Evolutionary conservation across 2,329 filamentous ascomycete species (phyloP).

Genomic region (Tolypocladium endophyticum): DNA sequence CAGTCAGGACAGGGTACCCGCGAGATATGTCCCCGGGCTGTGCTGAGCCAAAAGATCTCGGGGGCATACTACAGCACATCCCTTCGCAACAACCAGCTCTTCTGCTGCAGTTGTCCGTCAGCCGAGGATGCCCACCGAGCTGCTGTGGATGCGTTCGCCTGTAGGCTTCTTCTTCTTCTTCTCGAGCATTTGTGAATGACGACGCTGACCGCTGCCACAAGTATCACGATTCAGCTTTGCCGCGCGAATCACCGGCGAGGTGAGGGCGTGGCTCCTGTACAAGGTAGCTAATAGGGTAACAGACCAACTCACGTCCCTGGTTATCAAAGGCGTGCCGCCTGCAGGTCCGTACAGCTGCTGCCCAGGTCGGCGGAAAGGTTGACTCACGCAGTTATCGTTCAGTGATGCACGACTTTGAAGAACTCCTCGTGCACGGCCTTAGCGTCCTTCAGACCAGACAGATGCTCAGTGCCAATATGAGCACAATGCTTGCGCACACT

Average conservation of each 20-base stretch:
- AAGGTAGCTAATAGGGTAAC: neutral
- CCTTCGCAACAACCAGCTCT: neutral
- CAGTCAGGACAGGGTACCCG: neutral
- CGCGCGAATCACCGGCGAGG: neutral
- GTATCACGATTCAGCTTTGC: neutral
- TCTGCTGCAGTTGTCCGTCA: neutral
- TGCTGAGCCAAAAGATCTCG: neutral
- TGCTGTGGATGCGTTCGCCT: neutral
- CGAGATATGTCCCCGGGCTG: neutral
- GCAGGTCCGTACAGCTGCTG: neutral
- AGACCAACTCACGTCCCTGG: neutral
- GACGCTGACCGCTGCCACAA: neutral
- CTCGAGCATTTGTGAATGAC: too few species aligned
- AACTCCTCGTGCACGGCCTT: neutral
- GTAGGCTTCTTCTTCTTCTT: neutral
- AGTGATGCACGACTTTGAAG: conserved; percentile 2
- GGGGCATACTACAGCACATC: conserved; percentile 1
- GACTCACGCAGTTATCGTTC: neutral
- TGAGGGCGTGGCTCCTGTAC: neutral
- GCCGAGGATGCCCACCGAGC: neutral
- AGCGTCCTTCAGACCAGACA: neutral
- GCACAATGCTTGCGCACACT: conserved; percentile 1
- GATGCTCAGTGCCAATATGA: neutral
- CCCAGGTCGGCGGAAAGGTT: neutral
- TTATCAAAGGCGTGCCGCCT: conserved; percentile 1